Conservation (phyloP, 1,284 basidiomycete species). For the Pyrrhoderma lamaoense region DNA sequence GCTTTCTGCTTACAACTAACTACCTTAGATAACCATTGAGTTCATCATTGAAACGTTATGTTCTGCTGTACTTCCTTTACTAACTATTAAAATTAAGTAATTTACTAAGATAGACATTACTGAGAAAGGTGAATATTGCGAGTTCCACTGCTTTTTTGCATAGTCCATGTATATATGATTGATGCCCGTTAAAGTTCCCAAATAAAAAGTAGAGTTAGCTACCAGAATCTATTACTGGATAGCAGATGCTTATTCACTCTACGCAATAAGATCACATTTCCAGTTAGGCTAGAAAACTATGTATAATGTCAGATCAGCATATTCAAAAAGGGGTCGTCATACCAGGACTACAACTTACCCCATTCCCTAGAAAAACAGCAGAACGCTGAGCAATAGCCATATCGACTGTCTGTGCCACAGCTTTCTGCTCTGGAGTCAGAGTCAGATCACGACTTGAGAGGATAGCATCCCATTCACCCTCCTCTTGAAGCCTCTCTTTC, state of each 20-base stretch:
- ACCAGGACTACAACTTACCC: slow-evolving; percentile 31
- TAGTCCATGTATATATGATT: too few relatives aligned
- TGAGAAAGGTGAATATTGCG: too few relatives aligned
- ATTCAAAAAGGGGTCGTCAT: too few relatives aligned
- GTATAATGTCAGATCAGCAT: neutral
- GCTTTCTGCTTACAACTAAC: too few relatives aligned
- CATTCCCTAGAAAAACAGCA: slow-evolving; percentile 38
- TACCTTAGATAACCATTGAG: too few relatives aligned
- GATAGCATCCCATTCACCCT: slow-evolving; percentile 19
- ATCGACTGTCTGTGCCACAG: slow-evolving; percentile 33
- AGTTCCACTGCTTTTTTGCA: too few relatives aligned
- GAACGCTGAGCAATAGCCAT: slow-evolving; percentile 34
- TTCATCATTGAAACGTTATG: too few relatives aligned
- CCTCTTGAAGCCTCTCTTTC: slow-evolving; percentile 18
- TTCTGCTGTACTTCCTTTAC: too few relatives aligned
- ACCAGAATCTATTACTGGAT: slow-evolving; percentile 14
- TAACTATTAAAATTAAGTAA: too few relatives aligned
- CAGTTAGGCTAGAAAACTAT: slow-evolving; percentile 27
- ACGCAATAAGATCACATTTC: slow-evolving; percentile 26
- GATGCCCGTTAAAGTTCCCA: too few relatives aligned
- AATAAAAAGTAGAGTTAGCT: neutral
- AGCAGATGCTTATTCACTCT: slow-evolving; percentile 14
- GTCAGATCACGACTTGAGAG: slow-evolving; percentile 20
- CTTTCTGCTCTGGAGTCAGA: slow-evolving; percentile 25
- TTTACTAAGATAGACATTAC: too few relatives aligned